Conservation (phyloP, 495 filamentous ascomycete genomes). For the Parathielavia hyrcaniae region DNA sequence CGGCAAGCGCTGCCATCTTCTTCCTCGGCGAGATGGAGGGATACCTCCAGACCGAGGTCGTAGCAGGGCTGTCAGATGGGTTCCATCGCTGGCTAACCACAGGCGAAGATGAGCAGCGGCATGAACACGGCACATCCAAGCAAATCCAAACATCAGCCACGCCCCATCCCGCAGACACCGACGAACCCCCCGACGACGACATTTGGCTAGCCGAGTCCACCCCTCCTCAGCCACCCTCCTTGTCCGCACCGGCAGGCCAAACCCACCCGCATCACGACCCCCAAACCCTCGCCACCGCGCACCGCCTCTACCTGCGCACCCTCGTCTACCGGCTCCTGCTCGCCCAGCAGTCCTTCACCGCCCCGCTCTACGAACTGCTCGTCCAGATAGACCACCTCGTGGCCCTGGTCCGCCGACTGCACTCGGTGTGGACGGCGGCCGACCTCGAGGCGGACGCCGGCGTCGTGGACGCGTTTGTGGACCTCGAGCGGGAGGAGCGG, state of each 20-base stretch:
- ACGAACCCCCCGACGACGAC: conserved; percentile 18
- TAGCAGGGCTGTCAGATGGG: conserved; percentile 70
- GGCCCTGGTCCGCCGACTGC: conserved; percentile 63
- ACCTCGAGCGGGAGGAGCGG: conserved; percentile 61
- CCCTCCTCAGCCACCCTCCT: conserved; percentile 1
- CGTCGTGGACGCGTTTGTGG: conserved; percentile 64
- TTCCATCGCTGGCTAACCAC: conserved; percentile 45
- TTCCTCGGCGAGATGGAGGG: conserved; percentile 77
- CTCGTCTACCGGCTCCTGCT: conserved; percentile 66
- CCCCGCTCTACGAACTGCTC: conserved; percentile 62
- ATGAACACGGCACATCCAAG: conserved; percentile 16
- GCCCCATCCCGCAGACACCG: background rate
- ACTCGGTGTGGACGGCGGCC: conserved; percentile 62
- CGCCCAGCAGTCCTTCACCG: conserved; percentile 60
- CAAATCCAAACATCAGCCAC: background rate
- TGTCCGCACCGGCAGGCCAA: conserved; percentile 2
- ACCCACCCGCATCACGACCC: conserved; percentile 56
- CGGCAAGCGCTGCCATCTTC: conserved; percentile 73
- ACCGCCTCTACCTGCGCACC: conserved; percentile 64
- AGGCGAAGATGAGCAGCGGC: conserved; percentile 26
- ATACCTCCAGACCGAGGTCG: conserved; percentile 86
- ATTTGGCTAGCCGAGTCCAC: conserved; percentile 21
- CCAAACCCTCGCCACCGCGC: conserved; percentile 72
- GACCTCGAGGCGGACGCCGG: conserved; percentile 75
- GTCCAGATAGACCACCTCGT: conserved; percentile 69